Evolutionary conservation across 345 rosid genomes (phyloP), one percentile per base, ranked within the genome.

Genomic region (Garcia nutans): DNA sequence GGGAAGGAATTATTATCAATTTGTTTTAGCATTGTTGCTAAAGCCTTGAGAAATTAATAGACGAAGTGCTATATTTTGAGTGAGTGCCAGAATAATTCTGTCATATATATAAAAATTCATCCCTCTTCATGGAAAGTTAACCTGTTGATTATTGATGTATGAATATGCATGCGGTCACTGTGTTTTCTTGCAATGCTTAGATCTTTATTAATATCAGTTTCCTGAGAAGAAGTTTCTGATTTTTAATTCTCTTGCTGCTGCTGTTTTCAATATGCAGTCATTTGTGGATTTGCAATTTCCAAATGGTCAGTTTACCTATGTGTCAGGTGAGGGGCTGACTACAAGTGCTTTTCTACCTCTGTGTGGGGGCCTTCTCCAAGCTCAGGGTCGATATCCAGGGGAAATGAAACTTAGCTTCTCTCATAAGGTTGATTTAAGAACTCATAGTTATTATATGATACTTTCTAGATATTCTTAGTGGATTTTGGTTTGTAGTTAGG

Each of bases 381-480:
- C 93, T 2, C 92, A 95, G 79, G 99, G 99, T 78, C 97, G 90
- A 87, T 91, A 90, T 88, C 99, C 99, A 10, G 99, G 99, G 13
- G 99, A 93, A 85, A 95, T 95, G 99, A 89, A 91, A 80, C 88
- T 86, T 77, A 95, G 99, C 86, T 95, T 83, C 82, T 91, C 97
- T 69, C 84, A 83, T 79, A 95, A 93, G 97, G 99, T 95, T 50
- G 75, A 72, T 71, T 70, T 28, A 13, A 16, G 63, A 56, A 71
- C 20, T 64, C 8, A 50, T 45, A 72, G 54, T 22, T 33, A 6
- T 47, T 69, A 10, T 47, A 9, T 33, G 68, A n/a, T 1, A 16
- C 12, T 52, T 42, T 24, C 33, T 45, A 41, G 55, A 6, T 58
- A 31, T 55, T 49, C 24, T 61, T 62, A 1, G 37, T n/a, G 22